Percentiles rank a stretch among this genome's conserved stretches.
Evolutionary conservation across 169 alveolate genomes (phyloP).

Genomic region (Theileria parva): DNA sequence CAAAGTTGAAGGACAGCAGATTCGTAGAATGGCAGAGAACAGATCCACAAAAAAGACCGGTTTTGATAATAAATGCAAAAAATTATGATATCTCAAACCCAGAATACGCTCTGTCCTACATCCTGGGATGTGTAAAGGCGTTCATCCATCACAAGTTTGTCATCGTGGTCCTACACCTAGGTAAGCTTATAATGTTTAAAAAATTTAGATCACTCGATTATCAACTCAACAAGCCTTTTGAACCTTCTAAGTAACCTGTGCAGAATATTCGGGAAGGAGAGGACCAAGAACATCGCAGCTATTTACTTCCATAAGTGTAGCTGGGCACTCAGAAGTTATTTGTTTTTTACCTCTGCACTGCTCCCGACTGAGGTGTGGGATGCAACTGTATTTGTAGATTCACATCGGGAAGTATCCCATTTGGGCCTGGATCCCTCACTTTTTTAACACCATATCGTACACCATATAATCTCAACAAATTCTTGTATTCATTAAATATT

Average conservation of each 20-base stretch:
- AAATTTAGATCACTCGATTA: conserved; percentile 45
- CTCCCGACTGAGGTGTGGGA: conserved; percentile 52
- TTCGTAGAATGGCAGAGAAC: conserved; percentile 27
- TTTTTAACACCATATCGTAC: not conserved
- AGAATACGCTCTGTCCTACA: conserved; percentile 39
- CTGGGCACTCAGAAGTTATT: conserved; percentile 52
- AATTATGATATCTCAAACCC: conserved; percentile 8
- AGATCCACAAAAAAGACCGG: conserved; percentile 52
- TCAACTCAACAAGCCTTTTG: conserved; percentile 30
- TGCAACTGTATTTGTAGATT: conserved; percentile 40
- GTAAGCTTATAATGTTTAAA: conserved; percentile 12
- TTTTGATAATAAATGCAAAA: conserved; percentile 47
- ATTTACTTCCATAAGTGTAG: conserved; percentile 58
- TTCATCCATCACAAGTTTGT: conserved; percentile 30
- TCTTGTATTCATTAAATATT: not conserved
- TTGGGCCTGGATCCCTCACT: conserved; percentile 24
- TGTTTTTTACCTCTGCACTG: conserved; percentile 36
- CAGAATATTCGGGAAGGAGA: conserved; percentile 42
- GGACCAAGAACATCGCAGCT: conserved; percentile 49
- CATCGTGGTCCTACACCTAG: conserved; percentile 52
- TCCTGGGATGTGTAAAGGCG: conserved; percentile 52
- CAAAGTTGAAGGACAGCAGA: conserved; percentile 36
- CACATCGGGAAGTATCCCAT: conserved; percentile 24
- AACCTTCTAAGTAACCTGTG: conserved; percentile 38
- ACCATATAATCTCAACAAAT: conserved; percentile 2